Evolutionary conservation across 208 protist species (phyloP), one percentile per base, ranked within the genome.

Genomic region (Histomonas meleagridis): DNA sequence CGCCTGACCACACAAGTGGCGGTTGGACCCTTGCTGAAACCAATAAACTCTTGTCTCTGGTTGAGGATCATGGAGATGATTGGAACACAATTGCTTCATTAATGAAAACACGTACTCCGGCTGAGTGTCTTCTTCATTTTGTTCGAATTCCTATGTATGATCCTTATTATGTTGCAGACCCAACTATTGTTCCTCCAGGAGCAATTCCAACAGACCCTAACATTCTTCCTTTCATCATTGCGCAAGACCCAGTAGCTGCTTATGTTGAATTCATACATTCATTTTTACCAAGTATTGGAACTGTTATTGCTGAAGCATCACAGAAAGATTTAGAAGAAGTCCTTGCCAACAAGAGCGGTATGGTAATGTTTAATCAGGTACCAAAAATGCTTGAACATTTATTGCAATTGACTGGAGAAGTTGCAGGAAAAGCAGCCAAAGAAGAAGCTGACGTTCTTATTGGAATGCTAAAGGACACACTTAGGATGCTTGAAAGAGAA

Each of bases 11-110:
- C 5, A 57, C 1, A 1, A 26, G 18, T 38, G 76, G 76, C 14
- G 16, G 16, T 38, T 86, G 76, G 76, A 55, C 76, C 16, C 38
- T 86, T 23, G 46, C 23, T 55, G 76, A 86, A 86, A 86, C 76
- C 32, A 86, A 86, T 38, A 55, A 51, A 86, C 46, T 86, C 32
- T 35, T 86, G 18, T 55, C 76, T 38, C 26, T 86, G 9, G 55
- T 86, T 38, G 76, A 86, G 55, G 70, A 81, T 32, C n/a, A 38
- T n/a, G 76, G 76, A 26, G 76, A 86, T 86, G 46, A 86, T 49
- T 86, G 76, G 76, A 16, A 86, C 18, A 55, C 23, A 55, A 57
- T 86, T 38, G 4, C 76, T 51, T 18, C n/a, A 48, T 2, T 38
- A 49, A 55, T 86, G 46, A 86, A 86, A 35, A 86, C 43, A 3